These are phyloP conservation scores for Botrytis hyacinthi DNA, from an alignment of 2,329 filamentous ascomycete genomes.

Conservation along the genomic window DNA sequence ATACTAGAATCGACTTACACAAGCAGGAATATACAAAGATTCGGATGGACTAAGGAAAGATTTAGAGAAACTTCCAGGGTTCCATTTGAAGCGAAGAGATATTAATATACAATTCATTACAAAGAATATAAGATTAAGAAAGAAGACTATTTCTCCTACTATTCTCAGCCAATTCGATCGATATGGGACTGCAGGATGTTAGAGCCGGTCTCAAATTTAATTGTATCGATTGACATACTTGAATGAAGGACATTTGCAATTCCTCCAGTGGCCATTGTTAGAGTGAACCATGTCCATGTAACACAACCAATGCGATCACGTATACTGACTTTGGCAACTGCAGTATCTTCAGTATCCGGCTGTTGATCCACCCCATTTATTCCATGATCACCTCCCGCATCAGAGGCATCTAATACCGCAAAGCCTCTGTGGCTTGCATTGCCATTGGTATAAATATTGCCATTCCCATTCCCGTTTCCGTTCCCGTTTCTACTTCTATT, in stretches of 20 bases:
- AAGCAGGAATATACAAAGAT: slow-evolving; percentile 72
- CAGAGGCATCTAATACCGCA: neutral
- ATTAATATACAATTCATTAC: slow-evolving; percentile 62
- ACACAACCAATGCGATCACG: slow-evolving; percentile 49
- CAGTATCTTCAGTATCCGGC: slow-evolving; percentile 22
- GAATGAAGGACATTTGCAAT: slow-evolving; percentile 54
- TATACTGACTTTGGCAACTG: slow-evolving; percentile 42
- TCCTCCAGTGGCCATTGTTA: slow-evolving; percentile 53
- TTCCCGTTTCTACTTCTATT: slow-evolving; percentile 6
- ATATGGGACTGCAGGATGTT: slow-evolving; percentile 48
- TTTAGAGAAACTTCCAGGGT: slow-evolving; percentile 66
- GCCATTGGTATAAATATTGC: slow-evolving; percentile 21
- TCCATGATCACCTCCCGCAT: neutral
- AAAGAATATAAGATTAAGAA: slow-evolving; percentile 64
- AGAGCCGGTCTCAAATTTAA: slow-evolving; percentile 16
- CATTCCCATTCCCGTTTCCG: slow-evolving; percentile 20
- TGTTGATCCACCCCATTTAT: slow-evolving; percentile 6
- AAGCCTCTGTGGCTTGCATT: neutral
- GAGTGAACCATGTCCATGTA: slow-evolving; percentile 76
- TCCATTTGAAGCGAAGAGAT: slow-evolving; percentile 64
- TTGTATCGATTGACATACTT: slow-evolving; percentile 43
- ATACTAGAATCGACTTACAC: slow-evolving; percentile 44
- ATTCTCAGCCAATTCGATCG: slow-evolving; percentile 54
- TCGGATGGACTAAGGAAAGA: slow-evolving; percentile 77
- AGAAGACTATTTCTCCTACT: slow-evolving; percentile 59